These are phyloP conservation scores for Hymenoscyphus fructigenus DNA, from an alignment of 2,329 filamentous ascomycete species.

Conservation along the genomic window DNA sequence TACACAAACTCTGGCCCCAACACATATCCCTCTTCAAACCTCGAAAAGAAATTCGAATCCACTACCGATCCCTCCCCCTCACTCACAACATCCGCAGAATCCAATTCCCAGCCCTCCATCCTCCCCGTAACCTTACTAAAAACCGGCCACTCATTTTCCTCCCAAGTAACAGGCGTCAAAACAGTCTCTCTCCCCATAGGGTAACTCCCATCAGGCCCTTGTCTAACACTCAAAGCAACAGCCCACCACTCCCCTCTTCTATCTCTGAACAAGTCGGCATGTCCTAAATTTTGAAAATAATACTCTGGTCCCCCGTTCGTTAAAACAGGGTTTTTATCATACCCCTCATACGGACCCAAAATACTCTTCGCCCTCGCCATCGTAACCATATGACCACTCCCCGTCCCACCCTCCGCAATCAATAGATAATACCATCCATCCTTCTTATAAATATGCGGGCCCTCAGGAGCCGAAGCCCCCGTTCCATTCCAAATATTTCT, in stretches of 20 bases:
- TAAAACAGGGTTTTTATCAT: conserved; percentile 46
- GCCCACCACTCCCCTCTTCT: conserved; percentile 52
- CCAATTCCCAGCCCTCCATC: conserved; percentile 41
- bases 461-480: conserved; percentile 46
- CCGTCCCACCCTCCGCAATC: conserved; percentile 54
- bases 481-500: conserved; percentile 49
- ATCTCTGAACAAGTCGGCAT: conserved; percentile 57
- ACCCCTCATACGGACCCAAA: conserved; percentile 46
- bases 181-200: conserved; percentile 57
- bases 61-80: conserved; percentile 45
- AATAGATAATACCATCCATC: conserved; percentile 53
- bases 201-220: conserved; percentile 44
- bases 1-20: conserved; percentile 56
- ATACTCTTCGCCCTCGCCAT: conserved; percentile 46
- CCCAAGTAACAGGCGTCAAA: conserved; percentile 49
- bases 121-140: conserved; percentile 43
- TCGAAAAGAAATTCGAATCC: conserved; percentile 43
- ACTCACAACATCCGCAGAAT: conserved; percentile 33
- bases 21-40: conserved; percentile 43
- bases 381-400: conserved; percentile 48
- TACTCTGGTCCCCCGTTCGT: conserved; percentile 45
- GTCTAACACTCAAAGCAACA: conserved; percentile 46
- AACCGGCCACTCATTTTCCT: conserved; percentile 48
- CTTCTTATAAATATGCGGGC: conserved; percentile 52
- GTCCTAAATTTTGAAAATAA: conserved; percentile 54